phyloP scores from a whole-genome alignment of 2,329 filamentous ascomycete species.

The Venturia pyrina region DNA sequence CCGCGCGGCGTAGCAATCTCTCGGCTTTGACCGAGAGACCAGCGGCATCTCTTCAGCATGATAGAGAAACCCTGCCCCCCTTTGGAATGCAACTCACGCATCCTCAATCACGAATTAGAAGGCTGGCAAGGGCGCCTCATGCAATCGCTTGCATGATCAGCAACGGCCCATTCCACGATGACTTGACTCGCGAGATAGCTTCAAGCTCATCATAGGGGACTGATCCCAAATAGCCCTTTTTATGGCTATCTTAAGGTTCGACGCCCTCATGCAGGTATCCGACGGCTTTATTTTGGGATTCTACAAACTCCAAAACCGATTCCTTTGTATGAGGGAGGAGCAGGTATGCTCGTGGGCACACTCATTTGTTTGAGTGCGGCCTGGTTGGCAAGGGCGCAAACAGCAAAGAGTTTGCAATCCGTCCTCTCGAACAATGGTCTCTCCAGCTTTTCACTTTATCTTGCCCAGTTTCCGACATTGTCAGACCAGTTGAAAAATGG shows the following conservation, averaged over 20 bases:
- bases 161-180: background rate
- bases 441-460: background rate
- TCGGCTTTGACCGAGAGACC: too few species aligned
- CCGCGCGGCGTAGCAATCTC: background rate
- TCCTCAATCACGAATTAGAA: background rate
- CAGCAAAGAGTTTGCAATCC: background rate
- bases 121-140: background rate
- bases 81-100: background rate
- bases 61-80: background rate
- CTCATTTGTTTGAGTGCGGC: slow-evolving; percentile 1
- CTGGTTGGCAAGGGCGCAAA: background rate
- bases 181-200: background rate
- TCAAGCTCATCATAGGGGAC: background rate
- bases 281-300: background rate
- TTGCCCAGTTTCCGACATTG: background rate
- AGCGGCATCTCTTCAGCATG: background rate
- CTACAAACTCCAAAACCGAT: background rate
- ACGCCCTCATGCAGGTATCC: background rate
- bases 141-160: background rate
- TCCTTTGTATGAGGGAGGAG: background rate
- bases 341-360: slow-evolving; percentile 1
- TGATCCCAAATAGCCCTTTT: background rate
- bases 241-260: background rate
- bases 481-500: background rate
- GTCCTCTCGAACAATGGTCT: background rate